These are phyloP conservation scores for Trichophyton mentagrophytes DNA, from an alignment of 2,329 filamentous ascomycete species.

Conservation along the genomic window DNA sequence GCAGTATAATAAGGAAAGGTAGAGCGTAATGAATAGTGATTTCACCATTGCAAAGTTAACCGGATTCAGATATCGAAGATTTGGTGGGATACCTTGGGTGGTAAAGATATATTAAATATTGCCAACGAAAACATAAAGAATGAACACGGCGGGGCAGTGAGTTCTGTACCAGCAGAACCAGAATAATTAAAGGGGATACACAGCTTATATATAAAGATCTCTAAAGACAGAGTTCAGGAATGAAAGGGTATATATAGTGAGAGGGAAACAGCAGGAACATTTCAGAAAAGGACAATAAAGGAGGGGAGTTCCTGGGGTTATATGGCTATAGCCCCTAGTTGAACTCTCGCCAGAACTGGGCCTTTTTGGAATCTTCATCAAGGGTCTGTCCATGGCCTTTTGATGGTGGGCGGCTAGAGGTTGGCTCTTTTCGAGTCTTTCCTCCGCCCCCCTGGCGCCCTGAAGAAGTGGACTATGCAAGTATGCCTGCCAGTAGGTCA, in stretches of 20 bases:
- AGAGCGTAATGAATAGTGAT: neutral
- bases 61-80: neutral
- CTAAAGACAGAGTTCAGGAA: neutral
- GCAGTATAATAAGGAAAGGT: neutral
- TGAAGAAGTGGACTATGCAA: neutral
- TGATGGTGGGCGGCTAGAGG: neutral
- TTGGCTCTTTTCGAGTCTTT: neutral
- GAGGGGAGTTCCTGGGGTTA: neutral
- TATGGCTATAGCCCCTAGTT: neutral
- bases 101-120: neutral
- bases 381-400: neutral
- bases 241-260: neutral
- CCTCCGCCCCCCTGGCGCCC: neutral
- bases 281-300: neutral
- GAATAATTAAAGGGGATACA: neutral
- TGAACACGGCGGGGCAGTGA: neutral
- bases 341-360: neutral
- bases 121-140: neutral
- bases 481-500: neutral
- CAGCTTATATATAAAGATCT: neutral
- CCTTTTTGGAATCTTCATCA: neutral
- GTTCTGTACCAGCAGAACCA: constrained; percentile 4
- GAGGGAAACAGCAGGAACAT: neutral
- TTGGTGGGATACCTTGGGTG: neutral
- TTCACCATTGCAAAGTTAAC: neutral